Percentiles rank a stretch among this genome's conserved stretches.
Evolutionary conservation across 768 basidiomycete species (phyloP).

Genomic region (Suillus hirtellus): DNA sequence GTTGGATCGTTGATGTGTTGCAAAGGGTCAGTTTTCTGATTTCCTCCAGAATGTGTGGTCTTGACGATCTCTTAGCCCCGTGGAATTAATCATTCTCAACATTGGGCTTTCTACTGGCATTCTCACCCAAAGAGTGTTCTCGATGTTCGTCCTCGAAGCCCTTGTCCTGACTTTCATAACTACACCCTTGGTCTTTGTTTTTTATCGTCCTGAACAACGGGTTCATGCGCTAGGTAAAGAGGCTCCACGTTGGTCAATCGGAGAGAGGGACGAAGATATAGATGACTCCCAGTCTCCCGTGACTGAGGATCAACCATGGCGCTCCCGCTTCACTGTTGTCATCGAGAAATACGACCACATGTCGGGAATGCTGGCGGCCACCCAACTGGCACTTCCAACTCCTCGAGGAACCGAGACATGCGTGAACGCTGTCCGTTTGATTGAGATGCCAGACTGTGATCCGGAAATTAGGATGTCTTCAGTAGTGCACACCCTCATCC

Average conservation of each 20-base stretch:
- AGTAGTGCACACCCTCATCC: constrained; percentile 66
- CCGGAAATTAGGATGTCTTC: constrained; percentile 84
- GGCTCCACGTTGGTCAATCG: background rate
- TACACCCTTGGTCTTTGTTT: constrained; percentile 66
- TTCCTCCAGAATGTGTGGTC: constrained; percentile 16
- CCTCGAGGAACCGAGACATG: background rate
- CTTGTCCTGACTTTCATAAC: constrained; percentile 85
- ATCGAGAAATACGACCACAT: constrained; percentile 89
- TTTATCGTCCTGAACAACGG: constrained; percentile 68
- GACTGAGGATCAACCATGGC: constrained; percentile 16
- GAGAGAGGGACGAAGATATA: constrained; percentile 6
- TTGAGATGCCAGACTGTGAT: constrained; percentile 86
- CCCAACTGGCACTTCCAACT: constrained; percentile 51
- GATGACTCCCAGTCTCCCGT: background rate
- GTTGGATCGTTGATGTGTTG: constrained; percentile 95
- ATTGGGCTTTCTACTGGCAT: constrained; percentile 84
- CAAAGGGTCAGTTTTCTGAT: constrained; percentile 68
- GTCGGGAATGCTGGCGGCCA: constrained; percentile 85
- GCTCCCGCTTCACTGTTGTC: constrained; percentile 72
- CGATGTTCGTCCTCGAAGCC: constrained; percentile 92
- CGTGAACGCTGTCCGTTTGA: constrained; percentile 67
- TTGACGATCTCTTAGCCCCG: constrained; percentile 50
- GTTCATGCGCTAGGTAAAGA: constrained; percentile 46
- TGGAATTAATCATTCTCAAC: constrained; percentile 95
- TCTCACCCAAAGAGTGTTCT: constrained; percentile 77